These are phyloP conservation scores for Leishmania turanica DNA, from an alignment of 208 protist species.

Conservation along the genomic window DNA sequence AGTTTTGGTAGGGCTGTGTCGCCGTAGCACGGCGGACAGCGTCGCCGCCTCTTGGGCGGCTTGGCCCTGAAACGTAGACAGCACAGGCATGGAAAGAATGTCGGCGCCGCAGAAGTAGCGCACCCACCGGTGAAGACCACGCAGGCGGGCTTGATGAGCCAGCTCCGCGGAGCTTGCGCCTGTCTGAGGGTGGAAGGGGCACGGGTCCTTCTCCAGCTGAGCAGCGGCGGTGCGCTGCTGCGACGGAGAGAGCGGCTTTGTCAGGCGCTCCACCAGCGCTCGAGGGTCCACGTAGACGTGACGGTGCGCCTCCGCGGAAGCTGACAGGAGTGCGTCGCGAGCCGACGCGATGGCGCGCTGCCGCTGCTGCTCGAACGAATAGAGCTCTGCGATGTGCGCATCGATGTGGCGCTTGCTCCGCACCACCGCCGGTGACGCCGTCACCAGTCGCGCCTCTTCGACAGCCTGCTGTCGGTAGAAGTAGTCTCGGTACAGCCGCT, in stretches of 20 bases:
- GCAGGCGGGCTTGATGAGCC: conserved; percentile 14
- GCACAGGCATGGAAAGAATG: neutral
- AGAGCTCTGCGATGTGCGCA: conserved; percentile 54
- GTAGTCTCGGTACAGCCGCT: conserved; percentile 56
- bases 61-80: conserved; percentile 13
- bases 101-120: conserved; percentile 14
- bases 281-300: conserved; percentile 37
- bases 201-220: conserved; percentile 6
- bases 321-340: conserved; percentile 35
- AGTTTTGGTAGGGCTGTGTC: neutral
- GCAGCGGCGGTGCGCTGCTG: conserved; percentile 8
- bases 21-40: conserved; percentile 8
- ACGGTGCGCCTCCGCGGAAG: neutral
- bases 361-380: conserved; percentile 46
- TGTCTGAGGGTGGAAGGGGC: conserved; percentile 22
- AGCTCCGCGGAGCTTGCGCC: conserved; percentile 12
- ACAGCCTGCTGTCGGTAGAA: conserved; percentile 26
- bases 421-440: neutral
- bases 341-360: conserved; percentile 38
- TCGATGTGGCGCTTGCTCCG: conserved; percentile 45
- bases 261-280: conserved; percentile 52
- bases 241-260: conserved; percentile 6
- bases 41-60: conserved; percentile 15
- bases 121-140: conserved; percentile 31
- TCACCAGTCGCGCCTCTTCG: neutral